phyloP scores from a whole-genome alignment of 768 basidiomycete genomes.

The Lactarius psammicola region DNA sequence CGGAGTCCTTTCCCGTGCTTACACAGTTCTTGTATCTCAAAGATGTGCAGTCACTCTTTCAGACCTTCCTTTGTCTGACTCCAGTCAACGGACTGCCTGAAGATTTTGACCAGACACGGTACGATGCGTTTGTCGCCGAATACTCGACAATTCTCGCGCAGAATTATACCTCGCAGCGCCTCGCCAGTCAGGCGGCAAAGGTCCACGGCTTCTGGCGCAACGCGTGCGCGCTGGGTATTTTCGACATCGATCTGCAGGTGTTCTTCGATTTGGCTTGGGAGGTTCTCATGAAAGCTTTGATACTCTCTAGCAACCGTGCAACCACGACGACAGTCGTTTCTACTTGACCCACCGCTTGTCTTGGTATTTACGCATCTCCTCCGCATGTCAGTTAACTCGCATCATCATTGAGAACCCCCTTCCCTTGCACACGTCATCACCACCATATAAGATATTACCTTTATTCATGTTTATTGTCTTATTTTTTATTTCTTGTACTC shows the following conservation, averaged over 20 bases:
- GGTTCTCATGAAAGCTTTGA: constrained; percentile 44
- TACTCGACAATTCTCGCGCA: constrained; percentile 31
- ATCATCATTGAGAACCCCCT: neutral
- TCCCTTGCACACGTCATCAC: neutral
- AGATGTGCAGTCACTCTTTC: constrained; percentile 49
- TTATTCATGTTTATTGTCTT: constrained; percentile 25
- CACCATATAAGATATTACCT: constrained; percentile 1
- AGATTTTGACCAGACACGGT: constrained; percentile 13
- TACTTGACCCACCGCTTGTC: neutral
- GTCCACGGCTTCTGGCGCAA: constrained; percentile 54
- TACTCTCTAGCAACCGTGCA: constrained; percentile 21
- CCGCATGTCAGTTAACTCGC: neutral
- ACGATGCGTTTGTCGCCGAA: constrained; percentile 19
- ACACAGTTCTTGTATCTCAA: constrained; percentile 68
- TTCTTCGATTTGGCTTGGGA: constrained; percentile 52
- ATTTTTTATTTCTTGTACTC: constrained; percentile 12
- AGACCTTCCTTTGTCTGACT: constrained; percentile 40
- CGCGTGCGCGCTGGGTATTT: constrained; percentile 48
- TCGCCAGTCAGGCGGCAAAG: constrained; percentile 39
- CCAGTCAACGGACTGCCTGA: constrained; percentile 29
- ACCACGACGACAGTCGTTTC: neutral
- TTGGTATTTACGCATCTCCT: neutral
- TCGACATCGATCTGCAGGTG: constrained; percentile 47
- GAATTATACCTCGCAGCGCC: constrained; percentile 33
- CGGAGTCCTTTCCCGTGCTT: constrained; percentile 58